phyloP scores from a whole-genome alignment of 768 basidiomycete genomes.

The Rossbeevera mucosa region DNA sequence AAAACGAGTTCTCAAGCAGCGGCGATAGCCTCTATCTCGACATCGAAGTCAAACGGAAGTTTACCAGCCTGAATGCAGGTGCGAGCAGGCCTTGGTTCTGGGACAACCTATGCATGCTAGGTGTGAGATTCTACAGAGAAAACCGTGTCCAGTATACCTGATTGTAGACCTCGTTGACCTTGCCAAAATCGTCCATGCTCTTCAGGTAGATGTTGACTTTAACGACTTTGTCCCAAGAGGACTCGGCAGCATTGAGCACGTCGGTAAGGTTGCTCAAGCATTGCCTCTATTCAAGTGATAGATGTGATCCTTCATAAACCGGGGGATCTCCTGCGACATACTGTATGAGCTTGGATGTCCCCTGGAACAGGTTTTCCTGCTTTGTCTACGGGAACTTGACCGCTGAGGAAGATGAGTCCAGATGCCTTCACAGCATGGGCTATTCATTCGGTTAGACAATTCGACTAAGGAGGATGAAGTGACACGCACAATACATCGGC shows the following conservation, averaged over 20 bases:
- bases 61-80: conserved; percentile 72
- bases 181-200: conserved; percentile 51
- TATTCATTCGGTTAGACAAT: conserved; percentile 16
- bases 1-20: conserved; percentile 18
- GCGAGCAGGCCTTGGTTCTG: conserved; percentile 62
- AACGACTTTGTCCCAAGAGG: conserved; percentile 56
- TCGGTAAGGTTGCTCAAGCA: conserved; percentile 53
- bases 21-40: conserved; percentile 74
- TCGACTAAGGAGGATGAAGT: background rate
- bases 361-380: conserved; percentile 48
- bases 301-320: background rate
- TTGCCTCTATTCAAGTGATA: conserved; percentile 39
- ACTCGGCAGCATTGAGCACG: conserved; percentile 50
- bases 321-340: conserved; percentile 22
- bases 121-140: background rate
- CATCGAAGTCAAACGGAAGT: conserved; percentile 63
- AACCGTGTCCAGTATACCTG: conserved; percentile 33
- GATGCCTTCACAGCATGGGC: conserved; percentile 56
- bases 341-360: conserved; percentile 59
- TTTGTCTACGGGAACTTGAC: conserved; percentile 50
- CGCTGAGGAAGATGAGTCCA: conserved; percentile 58
- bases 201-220: conserved; percentile 60
- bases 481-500: conserved; percentile 12
- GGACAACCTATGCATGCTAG: conserved; percentile 35
- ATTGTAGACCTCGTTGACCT: conserved; percentile 56